These are phyloP conservation scores for Corniculantispora saksenae DNA, from an alignment of 2,329 filamentous ascomycete species.

Conservation along the genomic window DNA sequence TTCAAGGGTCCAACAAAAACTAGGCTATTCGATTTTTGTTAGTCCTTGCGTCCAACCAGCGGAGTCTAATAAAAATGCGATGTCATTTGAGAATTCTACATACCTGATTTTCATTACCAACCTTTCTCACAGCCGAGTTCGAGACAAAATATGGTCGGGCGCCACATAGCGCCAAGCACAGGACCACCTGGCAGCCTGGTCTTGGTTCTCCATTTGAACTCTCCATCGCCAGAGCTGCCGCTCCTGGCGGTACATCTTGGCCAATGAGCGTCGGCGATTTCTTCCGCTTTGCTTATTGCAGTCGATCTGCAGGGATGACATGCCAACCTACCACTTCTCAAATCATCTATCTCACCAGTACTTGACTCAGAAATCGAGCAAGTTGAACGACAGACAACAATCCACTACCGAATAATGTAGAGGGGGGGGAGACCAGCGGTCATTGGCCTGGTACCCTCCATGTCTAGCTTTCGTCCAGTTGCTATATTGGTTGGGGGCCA, in stretches of 20 bases:
- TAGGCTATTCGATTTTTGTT: neutral
- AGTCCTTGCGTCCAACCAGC: neutral
- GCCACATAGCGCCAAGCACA: neutral
- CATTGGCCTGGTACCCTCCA: neutral
- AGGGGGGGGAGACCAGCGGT: neutral
- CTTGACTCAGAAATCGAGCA: neutral
- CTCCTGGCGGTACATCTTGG: neutral
- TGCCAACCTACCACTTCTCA: neutral
- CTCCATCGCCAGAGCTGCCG: neutral
- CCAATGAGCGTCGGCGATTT: neutral
- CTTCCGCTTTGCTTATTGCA: neutral
- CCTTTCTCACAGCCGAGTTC: neutral
- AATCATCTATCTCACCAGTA: neutral
- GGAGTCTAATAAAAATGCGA: neutral
- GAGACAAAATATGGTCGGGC: neutral
- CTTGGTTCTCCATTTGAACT: neutral
- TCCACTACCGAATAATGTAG: neutral
- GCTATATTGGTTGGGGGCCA: neutral
- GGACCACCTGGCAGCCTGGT: neutral
- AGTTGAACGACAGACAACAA: neutral
- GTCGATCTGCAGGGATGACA: neutral
- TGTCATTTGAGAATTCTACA: no score
- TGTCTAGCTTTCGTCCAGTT: neutral
- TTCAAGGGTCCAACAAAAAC: neutral
- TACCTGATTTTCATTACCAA: neutral